A percentile compares a stretch with the other conserved stretches of the same genome.
These are phyloP conservation scores for Brassica napus DNA, from an alignment of 345 rosid species.

Conservation along the genomic window Da-Ae NC_063444.1:37421001-37421500, in stretches of 20 bases:
- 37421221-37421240: constrained; percentile 25
- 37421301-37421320: constrained; percentile 22
- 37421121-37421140: not conserved
- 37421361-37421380: not conserved
- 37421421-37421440: constrained; percentile 48
- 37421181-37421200: constrained; percentile 8
- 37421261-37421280: constrained; percentile 30
- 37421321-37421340: constrained; percentile 7
- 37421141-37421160: not conserved
- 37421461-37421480: constrained; percentile 26
- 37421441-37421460: constrained; percentile 50
- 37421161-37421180: not conserved
- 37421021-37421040: not conserved
- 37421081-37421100: not conserved
- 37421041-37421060: not conserved
- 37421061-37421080: not conserved
- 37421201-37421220: not conserved
- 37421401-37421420: not conserved
- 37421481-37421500: constrained; percentile 32
- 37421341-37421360: not conserved
- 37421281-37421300: constrained; percentile 27
- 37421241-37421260: constrained; percentile 1
- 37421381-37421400: not conserved
- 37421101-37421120: not conserved
- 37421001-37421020: not conserved